Conservation (phyloP, 2,329 filamentous ascomycete species). For the Fusarium sp. region DNA sequence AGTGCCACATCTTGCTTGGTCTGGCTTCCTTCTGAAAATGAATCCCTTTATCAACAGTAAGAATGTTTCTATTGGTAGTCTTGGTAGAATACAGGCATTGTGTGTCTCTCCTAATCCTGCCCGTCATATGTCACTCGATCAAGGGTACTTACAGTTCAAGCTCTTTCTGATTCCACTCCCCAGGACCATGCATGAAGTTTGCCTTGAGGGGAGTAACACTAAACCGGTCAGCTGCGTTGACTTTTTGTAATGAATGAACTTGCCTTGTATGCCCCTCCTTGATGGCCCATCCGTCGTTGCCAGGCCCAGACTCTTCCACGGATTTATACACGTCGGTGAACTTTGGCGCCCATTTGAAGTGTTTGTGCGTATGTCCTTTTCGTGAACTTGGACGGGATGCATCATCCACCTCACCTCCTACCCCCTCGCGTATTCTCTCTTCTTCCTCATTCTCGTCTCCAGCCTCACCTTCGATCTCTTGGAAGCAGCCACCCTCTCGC, state of each 20-base stretch:
- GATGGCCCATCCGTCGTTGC: constrained; percentile 94
- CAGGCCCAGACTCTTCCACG: constrained; percentile 83
- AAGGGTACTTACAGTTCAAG: constrained; percentile 82
- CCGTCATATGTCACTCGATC: constrained; percentile 24
- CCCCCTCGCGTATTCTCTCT: constrained; percentile 77
- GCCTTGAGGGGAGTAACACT: constrained; percentile 93
- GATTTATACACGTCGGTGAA: constrained; percentile 90
- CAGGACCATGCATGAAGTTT: constrained; percentile 86
- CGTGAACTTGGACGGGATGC: constrained; percentile 47
- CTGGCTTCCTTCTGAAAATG: constrained; percentile 32
- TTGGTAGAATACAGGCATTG: constrained; percentile 51
- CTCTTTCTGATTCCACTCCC: constrained; percentile 76
- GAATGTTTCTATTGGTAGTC: constrained; percentile 55
- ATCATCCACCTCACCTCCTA: constrained; percentile 64
- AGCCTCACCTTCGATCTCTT: constrained; percentile 78
- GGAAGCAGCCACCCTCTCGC: constrained; percentile 87
- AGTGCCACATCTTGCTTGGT: constrained; percentile 39
- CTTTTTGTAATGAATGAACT: constrained; percentile 44
- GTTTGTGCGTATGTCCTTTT: constrained; percentile 78
- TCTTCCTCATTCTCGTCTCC: constrained; percentile 80
- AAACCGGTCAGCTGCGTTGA: constrained; percentile 20
- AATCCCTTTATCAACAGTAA: constrained; percentile 54
- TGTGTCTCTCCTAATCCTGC: constrained; percentile 39
- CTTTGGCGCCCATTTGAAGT: constrained; percentile 94
- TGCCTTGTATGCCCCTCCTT: constrained; percentile 89